These are phyloP conservation scores for Aspergillus leporis DNA, from an alignment of 495 filamentous ascomycete genomes.

Conservation along the genomic window DNA sequence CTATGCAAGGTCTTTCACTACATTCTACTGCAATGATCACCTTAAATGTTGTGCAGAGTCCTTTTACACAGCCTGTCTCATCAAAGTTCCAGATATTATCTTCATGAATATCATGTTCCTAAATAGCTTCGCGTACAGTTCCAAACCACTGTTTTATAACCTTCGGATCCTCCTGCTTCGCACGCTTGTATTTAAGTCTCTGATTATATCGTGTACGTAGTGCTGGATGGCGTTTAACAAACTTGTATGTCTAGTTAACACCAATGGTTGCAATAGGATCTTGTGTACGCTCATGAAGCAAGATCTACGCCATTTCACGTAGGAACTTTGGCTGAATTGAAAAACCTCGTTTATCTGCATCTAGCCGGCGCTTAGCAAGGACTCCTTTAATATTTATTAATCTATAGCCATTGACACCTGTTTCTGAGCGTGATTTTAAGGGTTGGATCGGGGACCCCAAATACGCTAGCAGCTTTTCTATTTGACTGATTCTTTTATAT, in stretches of 20 bases:
- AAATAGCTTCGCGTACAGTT: neutral
- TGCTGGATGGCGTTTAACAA: neutral
- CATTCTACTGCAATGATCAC: neutral
- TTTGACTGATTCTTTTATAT: neutral
- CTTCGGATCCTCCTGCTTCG: neutral
- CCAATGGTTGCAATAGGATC: neutral
- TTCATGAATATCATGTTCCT: neutral
- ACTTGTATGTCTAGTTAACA: neutral
- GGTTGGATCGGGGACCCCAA: neutral
- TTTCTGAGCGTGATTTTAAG: neutral
- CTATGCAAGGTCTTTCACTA: too few relatives aligned
- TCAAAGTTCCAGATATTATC: too few relatives aligned
- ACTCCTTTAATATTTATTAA: neutral
- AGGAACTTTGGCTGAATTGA: neutral
- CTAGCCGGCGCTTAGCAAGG: neutral
- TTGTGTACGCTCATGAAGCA: neutral
- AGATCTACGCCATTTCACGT: neutral
- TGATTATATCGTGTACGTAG: neutral
- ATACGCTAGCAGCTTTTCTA: neutral
- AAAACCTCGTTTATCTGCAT: neutral
- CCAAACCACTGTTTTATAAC: conserved; percentile 7
- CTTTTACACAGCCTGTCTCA: too few relatives aligned
- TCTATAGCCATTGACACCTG: neutral
- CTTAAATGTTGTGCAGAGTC: too few relatives aligned
- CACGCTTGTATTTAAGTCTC: neutral